Evolutionary conservation across 2,329 filamentous ascomycete genomes (phyloP), one percentile per base, ranked within the genome.

Genomic region (Cercospora citrullina): DNA sequence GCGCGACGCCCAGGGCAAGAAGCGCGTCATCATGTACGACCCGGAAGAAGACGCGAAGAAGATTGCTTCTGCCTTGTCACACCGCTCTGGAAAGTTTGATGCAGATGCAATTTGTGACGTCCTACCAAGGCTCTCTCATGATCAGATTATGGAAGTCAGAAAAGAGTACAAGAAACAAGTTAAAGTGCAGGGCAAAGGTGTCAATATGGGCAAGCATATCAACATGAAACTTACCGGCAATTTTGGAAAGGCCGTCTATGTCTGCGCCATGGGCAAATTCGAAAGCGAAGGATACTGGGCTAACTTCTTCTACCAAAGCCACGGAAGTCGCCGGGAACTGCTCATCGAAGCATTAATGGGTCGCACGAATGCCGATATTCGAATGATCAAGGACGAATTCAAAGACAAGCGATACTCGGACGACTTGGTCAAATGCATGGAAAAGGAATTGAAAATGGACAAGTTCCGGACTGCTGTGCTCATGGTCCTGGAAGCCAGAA

Each of bases 261-360:
- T 94, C 3, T 94, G 92, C 2, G 93, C 94, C 0, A 86, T 98
- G 0, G 95, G 95, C 9, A 87, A 87, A 63, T 98, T 93, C 90
- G 95, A 97, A 81, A 90, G 89, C 73, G 95, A 99, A 79, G 92
- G 93, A 0, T 97, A 97, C 84, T 99, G 95, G 94, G 93, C 94
- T 68, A 98, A 97, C 79, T 97, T 93, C 80, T 98, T 93, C 90
- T 98, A 97, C 81, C 94, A 97, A 77, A 90, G 90, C 42, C 91
- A 94, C 79, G 91, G 90, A 75, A 92, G 90, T 7, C 87, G 93
- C 2, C 88, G 94, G 5, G 94, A 98, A 79, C 85, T 99, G 39
- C 86, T 99, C 63, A 97, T 98, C 74, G 95, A 99, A 80, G 88
- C 90, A 5, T 86, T 99, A 21, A 96, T 97, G 89, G 95, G 95